These are phyloP conservation scores for Boletus smithii DNA, from an alignment of 1,284 basidiomycete genomes.

Conservation along the genomic window DNA sequence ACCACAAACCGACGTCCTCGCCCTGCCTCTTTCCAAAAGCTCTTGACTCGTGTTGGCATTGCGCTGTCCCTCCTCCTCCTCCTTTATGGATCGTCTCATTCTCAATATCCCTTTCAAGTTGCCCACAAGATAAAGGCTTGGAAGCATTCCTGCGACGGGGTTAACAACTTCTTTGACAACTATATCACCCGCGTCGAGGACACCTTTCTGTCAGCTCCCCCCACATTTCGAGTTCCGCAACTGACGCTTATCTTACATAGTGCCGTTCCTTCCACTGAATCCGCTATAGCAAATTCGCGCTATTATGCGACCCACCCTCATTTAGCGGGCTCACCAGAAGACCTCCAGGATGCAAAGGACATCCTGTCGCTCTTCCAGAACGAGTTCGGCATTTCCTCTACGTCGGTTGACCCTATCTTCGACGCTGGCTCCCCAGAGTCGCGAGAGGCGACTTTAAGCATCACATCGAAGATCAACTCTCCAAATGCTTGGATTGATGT, in stretches of 20 bases:
- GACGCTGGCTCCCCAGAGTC: slow-evolving; percentile 63
- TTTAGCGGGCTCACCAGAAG: slow-evolving; percentile 64
- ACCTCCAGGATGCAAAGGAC: slow-evolving; percentile 61
- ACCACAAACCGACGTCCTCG: not conserved
- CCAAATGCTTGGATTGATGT: slow-evolving; percentile 76
- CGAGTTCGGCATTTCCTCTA: slow-evolving; percentile 51
- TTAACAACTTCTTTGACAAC: slow-evolving; percentile 9
- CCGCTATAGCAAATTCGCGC: slow-evolving; percentile 43
- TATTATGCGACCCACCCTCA: slow-evolving; percentile 67
- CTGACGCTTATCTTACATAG: slow-evolving; percentile 17
- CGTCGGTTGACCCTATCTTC: slow-evolving; percentile 52
- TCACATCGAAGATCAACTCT: slow-evolving; percentile 41
- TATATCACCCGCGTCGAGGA: slow-evolving; percentile 22
- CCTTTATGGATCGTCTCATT: slow-evolving; percentile 15
- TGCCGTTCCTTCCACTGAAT: slow-evolving; percentile 24
- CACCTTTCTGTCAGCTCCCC: slow-evolving; percentile 26
- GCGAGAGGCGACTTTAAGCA: slow-evolving; percentile 57
- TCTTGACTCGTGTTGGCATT: slow-evolving; percentile 5
- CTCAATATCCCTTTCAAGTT: slow-evolving; percentile 1
- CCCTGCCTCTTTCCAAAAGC: slow-evolving; percentile 2
- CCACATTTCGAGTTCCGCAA: not conserved
- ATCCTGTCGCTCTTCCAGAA: slow-evolving; percentile 62
- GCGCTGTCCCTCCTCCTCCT: slow-evolving; percentile 15
- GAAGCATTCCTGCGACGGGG: slow-evolving; percentile 7
- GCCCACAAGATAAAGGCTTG: slow-evolving; percentile 5